Evolutionary conservation across 1,284 basidiomycete species (phyloP).

Genomic region (Sporisorium iseilematis-ciliati): DNA sequence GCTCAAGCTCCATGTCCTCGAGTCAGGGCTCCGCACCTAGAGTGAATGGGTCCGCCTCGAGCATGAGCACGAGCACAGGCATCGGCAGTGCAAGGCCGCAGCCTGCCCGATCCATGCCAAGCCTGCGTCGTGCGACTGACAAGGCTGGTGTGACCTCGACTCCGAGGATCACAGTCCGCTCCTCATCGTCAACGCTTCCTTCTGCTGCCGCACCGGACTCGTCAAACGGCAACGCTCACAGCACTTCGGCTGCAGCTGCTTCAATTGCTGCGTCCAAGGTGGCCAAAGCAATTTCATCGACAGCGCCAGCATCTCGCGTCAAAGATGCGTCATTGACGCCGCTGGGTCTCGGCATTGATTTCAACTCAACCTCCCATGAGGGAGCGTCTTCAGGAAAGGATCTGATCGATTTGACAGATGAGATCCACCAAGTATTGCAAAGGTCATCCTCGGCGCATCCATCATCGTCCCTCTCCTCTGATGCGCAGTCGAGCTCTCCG

Average conservation of each 20-base stretch:
- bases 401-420: constrained; percentile 19
- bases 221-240: neutral
- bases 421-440: constrained; percentile 21
- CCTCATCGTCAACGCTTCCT: constrained; percentile 27
- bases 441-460: constrained; percentile 14
- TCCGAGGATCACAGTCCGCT: constrained; percentile 44
- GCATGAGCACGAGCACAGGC: constrained; percentile 1
- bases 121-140: constrained; percentile 32
- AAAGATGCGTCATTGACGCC: constrained; percentile 14
- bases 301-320: constrained; percentile 1
- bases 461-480: constrained; percentile 21
- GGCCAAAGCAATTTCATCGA: constrained; percentile 27
- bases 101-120: constrained; percentile 44
- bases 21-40: constrained; percentile 15
- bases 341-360: constrained; percentile 41
- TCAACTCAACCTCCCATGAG: neutral
- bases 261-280: constrained; percentile 37
- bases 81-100: constrained; percentile 19
- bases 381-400: constrained; percentile 15
- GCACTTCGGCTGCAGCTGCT: constrained; percentile 14
- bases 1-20: constrained; percentile 9
- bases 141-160: constrained; percentile 28
- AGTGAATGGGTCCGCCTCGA: constrained; percentile 14
- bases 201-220: neutral
- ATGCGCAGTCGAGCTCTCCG: constrained; percentile 21